Evolutionary conservation across 345 rosid genomes (phyloP).

Genomic region (Balakata baccata): DNA sequence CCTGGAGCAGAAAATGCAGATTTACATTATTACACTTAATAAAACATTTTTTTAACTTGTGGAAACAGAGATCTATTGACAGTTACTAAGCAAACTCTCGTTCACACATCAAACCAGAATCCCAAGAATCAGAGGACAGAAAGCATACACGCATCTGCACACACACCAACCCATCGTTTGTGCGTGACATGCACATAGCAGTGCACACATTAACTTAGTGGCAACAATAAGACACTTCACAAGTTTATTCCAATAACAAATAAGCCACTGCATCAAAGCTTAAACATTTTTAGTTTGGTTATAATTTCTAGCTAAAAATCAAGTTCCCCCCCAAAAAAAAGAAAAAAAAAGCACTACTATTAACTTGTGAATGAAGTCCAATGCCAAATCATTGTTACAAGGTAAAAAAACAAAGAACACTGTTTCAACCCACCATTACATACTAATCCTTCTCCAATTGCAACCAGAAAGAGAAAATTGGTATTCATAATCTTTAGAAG

Average conservation of each 20-base stretch:
- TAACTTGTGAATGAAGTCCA: not conserved
- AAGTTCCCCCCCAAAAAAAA: not conserved
- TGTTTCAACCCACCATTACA: not conserved
- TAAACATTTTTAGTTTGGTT: too few relatives aligned
- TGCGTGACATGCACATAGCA: not conserved
- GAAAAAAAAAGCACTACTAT: not conserved
- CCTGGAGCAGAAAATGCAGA: constrained; percentile 37
- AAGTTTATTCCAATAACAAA: too few relatives aligned
- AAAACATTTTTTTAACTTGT: not conserved
- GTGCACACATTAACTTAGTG: not conserved
- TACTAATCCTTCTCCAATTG: too few relatives aligned
- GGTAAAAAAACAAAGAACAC: not conserved
- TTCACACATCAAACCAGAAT: not conserved
- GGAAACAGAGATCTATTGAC: not conserved
- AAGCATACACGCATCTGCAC: too few relatives aligned
- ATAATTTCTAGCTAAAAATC: too few relatives aligned
- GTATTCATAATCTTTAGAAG: not conserved
- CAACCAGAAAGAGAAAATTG: not conserved
- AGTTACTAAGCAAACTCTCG: not conserved
- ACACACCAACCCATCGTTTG: not conserved
- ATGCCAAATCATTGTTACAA: not conserved
- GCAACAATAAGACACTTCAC: too few relatives aligned
- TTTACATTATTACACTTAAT: not conserved
- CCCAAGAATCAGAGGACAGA: not conserved
- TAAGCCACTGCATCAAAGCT: too few relatives aligned